phyloP scores from a whole-genome alignment of 768 basidiomycete genomes.

The Termitomyces bulborhizus region DNA sequence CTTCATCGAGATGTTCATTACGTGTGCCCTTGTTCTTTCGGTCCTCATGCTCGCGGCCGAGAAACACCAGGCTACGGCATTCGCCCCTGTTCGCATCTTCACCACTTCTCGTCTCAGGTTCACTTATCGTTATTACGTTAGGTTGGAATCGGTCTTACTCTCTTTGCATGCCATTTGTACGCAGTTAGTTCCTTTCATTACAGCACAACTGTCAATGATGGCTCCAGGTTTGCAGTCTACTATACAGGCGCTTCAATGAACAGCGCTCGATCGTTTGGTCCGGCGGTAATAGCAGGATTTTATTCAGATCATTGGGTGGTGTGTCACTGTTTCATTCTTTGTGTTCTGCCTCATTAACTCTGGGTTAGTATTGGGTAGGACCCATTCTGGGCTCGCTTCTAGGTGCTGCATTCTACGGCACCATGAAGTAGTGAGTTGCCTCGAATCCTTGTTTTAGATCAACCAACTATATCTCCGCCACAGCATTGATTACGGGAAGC shows the following conservation, averaged over 20 bases:
- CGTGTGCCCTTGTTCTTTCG: conserved; percentile 48
- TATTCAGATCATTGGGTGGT: conserved; percentile 57
- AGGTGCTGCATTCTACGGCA: conserved; percentile 47
- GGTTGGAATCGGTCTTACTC: conserved; percentile 61
- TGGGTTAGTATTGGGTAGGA: conserved; percentile 60
- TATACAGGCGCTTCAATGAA: conserved; percentile 69
- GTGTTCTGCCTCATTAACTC: not conserved
- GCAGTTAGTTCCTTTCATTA: conserved; percentile 10
- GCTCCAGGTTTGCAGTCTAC: conserved; percentile 45
- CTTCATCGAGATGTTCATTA: conserved; percentile 71
- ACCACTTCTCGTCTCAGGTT: not conserved
- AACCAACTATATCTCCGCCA: not conserved
- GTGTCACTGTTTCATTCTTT: conserved; percentile 15
- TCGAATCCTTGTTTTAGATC: not conserved
- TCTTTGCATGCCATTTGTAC: conserved; percentile 59
- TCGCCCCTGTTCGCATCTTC: conserved; percentile 47
- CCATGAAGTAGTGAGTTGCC: conserved; percentile 41
- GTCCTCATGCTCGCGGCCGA: conserved; percentile 73
- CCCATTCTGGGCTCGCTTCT: conserved; percentile 63
- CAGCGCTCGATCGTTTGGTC: conserved; percentile 64
- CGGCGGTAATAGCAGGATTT: conserved; percentile 62
- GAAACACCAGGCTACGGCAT: conserved; percentile 59
- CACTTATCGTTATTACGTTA: conserved; percentile 15
- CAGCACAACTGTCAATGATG: not conserved
- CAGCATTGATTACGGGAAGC: conserved; percentile 46